Conservation (phyloP, 306 rosid species). For the Cicer arietinum region DNA sequence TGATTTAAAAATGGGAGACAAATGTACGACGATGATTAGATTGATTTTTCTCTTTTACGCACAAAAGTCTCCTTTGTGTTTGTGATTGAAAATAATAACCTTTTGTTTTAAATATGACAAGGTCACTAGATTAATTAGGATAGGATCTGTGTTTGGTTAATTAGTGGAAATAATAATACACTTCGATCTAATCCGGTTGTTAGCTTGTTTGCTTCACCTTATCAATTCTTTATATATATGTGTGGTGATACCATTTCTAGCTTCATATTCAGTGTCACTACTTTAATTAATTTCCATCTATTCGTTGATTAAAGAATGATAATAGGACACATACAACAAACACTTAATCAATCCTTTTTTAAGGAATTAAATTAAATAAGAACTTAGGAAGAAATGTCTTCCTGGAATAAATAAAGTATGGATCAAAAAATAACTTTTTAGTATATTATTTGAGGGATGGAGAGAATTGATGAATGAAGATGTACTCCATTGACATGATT, state of each 20-base stretch:
- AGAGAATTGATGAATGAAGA: too few relatives aligned
- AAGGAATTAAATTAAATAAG: slow-evolving; percentile 5
- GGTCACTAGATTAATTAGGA: slow-evolving; percentile 20
- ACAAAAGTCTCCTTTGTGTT: slow-evolving; percentile 31
- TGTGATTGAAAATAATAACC: slow-evolving; percentile 19
- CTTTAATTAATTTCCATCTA: background rate
- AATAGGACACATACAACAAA: background rate
- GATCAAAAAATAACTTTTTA: background rate
- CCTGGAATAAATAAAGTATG: background rate
- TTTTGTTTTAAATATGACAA: slow-evolving; percentile 29
- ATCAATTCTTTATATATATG: slow-evolving; percentile 7
- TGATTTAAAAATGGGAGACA: slow-evolving; percentile 13
- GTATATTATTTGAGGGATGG: too few relatives aligned
- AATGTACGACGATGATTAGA: slow-evolving; percentile 33
- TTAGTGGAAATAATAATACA: slow-evolving; percentile 42
- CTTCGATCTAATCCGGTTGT: slow-evolving; percentile 50
- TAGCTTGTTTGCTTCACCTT: slow-evolving; percentile 45
- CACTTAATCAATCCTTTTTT: background rate
- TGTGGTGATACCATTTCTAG: slow-evolving; percentile 23
- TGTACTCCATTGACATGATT: too few relatives aligned
- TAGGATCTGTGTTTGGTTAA: slow-evolving; percentile 37
- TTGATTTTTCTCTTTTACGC: background rate
- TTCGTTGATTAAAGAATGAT: slow-evolving; percentile 23
- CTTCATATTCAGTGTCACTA: slow-evolving; percentile 25
- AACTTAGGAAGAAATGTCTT: slow-evolving; percentile 8